Conservation (phyloP, 352 stramenopile species). For the Pythium folliculosum region DNA sequence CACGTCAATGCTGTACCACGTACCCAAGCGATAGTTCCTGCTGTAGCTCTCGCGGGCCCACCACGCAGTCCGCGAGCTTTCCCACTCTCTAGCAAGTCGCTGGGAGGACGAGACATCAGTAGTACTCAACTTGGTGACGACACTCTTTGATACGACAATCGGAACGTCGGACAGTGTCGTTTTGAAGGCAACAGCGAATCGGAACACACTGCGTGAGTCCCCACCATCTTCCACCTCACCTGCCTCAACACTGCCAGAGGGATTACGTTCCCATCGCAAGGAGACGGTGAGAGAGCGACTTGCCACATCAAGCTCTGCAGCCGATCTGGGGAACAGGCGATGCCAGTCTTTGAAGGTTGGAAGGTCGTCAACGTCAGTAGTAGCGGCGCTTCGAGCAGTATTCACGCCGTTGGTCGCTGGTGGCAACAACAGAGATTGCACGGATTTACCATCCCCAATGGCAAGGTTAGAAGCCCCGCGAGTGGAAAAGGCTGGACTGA, state of each 20-base stretch:
- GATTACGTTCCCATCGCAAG: conserved; percentile 55
- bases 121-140: conserved; percentile 65
- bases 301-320: conserved; percentile 25
- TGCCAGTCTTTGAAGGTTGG: conserved; percentile 29
- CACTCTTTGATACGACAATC: conserved; percentile 65
- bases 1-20: conserved; percentile 57
- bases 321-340: conserved; percentile 18
- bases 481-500: conserved; percentile 37
- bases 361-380: conserved; percentile 26
- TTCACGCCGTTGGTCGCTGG: conserved; percentile 3
- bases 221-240: conserved; percentile 40
- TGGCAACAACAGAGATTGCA: conserved; percentile 25
- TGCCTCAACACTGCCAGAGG: conserved; percentile 7
- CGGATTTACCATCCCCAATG: conserved; percentile 28
- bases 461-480: conserved; percentile 20
- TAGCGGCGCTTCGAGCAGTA: conserved; percentile 18
- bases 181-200: conserved; percentile 54
- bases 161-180: conserved; percentile 51
- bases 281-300: conserved; percentile 56
- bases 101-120: conserved; percentile 45
- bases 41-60: conserved; percentile 83
- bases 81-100: conserved; percentile 50
- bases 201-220: conserved; percentile 59
- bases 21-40: conserved; percentile 67
- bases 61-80: conserved; percentile 57